A percentile compares a stretch with the other conserved stretches of the same genome.
These are phyloP conservation scores for Gossypium lobatum DNA, from an alignment of 441 rosid species.

Conservation along the genomic window DNA sequence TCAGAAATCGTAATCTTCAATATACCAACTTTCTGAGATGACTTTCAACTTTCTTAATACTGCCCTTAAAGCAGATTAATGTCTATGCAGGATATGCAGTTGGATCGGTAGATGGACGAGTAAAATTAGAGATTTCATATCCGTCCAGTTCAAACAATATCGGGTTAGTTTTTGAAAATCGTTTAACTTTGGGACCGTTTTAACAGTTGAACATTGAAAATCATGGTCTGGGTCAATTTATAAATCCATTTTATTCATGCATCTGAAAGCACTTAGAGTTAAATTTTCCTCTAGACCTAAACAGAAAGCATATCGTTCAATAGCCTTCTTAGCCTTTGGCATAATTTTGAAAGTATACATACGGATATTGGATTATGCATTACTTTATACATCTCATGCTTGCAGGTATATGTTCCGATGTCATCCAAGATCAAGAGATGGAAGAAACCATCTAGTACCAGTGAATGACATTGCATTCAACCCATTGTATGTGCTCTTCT, in stretches of 20 bases:
- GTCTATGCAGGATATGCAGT: constrained; percentile 63
- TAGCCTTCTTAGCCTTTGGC: background rate
- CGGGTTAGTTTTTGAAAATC: constrained; percentile 33
- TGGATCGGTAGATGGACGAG: constrained; percentile 86
- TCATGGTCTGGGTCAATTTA: background rate
- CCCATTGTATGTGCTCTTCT: constrained; percentile 49
- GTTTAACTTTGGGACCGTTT: background rate
- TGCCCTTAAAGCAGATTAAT: constrained; percentile 12
- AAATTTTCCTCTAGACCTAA: background rate
- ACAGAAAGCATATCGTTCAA: background rate
- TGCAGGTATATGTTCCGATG: constrained; percentile 72
- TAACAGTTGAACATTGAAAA: constrained; percentile 5
- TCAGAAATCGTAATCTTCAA: background rate
- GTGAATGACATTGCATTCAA: constrained; percentile 68
- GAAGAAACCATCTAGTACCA: constrained; percentile 44
- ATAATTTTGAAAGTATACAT: background rate
- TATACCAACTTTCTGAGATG: background rate
- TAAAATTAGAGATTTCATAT: constrained; percentile 50
- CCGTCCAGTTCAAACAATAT: constrained; percentile 34
- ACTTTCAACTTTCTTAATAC: background rate
- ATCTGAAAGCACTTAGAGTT: background rate
- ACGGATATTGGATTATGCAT: background rate
- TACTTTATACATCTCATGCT: constrained; percentile 9
- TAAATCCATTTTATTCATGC: background rate
- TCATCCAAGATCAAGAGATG: constrained; percentile 60